phyloP scores from a whole-genome alignment of 2,329 filamentous ascomycete species.

The Colletotrichum aenigma region DNA sequence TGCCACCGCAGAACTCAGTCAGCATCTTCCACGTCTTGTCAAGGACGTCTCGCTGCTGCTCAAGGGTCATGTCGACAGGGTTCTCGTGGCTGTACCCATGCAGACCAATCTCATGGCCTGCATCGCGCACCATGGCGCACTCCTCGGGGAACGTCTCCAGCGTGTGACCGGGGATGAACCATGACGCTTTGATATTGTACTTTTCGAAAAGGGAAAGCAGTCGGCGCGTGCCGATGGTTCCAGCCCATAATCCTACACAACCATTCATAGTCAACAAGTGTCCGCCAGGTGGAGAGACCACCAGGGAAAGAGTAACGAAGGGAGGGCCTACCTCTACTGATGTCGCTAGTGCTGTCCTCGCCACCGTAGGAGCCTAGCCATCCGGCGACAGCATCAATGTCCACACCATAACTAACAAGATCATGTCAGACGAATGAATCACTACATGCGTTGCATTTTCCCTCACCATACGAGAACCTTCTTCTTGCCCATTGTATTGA shows the following conservation, averaged over 20 bases:
- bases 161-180: conserved; percentile 54
- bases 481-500: conserved; percentile 26
- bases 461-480: conserved; percentile 27
- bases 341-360: conserved; percentile 74
- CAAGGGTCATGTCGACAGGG: conserved; percentile 70
- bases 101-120: conserved; percentile 53
- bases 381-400: conserved; percentile 76
- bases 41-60: conserved; percentile 79
- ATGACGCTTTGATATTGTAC: conserved; percentile 70
- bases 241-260: conserved; percentile 64
- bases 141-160: conserved; percentile 54
- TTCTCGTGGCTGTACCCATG: conserved; percentile 81
- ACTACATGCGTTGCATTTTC: neutral
- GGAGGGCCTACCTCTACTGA: conserved; percentile 62
- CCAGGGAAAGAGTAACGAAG: neutral
- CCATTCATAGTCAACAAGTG: neutral
- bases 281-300: neutral
- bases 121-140: conserved; percentile 46
- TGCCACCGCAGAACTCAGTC: conserved; percentile 69
- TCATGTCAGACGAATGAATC: neutral
- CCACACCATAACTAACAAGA: conserved; percentile 63
- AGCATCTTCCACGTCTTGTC: conserved; percentile 75
- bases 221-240: conserved; percentile 67
- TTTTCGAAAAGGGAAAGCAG: conserved; percentile 76
- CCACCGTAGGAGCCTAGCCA: conserved; percentile 79